Evolutionary conservation across 129 eudicot species (phyloP), one percentile per base, ranked within the genome.

Genomic region (Dittrichia graveolens): DNA sequence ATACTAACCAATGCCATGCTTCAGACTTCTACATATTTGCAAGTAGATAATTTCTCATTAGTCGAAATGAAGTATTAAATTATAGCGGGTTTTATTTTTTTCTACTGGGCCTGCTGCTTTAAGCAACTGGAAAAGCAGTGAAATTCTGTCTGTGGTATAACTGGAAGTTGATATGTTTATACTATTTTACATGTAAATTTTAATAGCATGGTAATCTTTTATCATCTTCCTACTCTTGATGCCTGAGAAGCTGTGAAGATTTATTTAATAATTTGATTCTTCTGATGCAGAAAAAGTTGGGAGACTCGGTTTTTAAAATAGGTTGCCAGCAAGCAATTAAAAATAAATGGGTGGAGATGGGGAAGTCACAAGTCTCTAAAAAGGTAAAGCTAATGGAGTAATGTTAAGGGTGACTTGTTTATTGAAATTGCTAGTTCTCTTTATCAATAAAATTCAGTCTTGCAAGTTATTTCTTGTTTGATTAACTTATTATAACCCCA

Each of bases 291-390:
- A 85, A 73, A 42, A 88, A 88, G 79, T 8, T 91, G 79, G 87
- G 88, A 57, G 76, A 89, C 53, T 24, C 85, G 0, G 61, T 88
- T 61, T 86, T 76, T 74, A 81, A 80, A 79, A 88, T 90, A 57
- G 97, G 97, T 58, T 38, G 71, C 47, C 70, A 70, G 65, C 95
- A 95, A 73, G 97, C 96, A 8, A 86, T 81, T 67, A 90, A 91
- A 67, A 95, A 95, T 73, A 83, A 81, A 64, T 95, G 99, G 99
- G 81, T 91, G 59, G 96, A 86, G 81, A 84, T 86, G 80, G 93
- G 79, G 60, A 91, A 90, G 70, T 13, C 78, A 24, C 79, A 82
- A 61, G 96, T 85, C 6, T 75, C 86, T 40, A 83, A 86, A 73
- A 91, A 95, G 97, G 98, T 94, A 86, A 82, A 68, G 74, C 15